A percentile compares a stretch with the other conserved stretches of the same genome.
These are phyloP conservation scores for Persicaria maculosa DNA, from an alignment of 148 eudicot genomes.

Conservation along the genomic window DNA sequence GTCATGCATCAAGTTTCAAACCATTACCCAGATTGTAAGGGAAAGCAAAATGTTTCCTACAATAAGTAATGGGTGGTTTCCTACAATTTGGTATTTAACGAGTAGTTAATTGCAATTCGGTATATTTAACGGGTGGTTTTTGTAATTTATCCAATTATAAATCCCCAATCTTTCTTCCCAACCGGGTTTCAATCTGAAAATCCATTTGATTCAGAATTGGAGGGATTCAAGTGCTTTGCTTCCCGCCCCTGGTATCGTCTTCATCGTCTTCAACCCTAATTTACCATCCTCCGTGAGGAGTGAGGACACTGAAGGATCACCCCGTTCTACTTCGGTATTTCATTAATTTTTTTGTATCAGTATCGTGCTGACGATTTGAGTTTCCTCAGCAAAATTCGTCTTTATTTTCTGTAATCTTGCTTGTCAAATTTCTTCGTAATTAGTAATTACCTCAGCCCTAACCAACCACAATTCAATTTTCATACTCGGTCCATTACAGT, in stretches of 20 bases:
- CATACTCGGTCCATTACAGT: background rate
- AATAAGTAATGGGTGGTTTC: no score
- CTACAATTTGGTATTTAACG: no score
- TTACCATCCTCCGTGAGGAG: no score
- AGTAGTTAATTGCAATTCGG: no score
- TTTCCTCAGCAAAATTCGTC: background rate
- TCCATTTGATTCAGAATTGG: background rate
- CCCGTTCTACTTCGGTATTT: background rate
- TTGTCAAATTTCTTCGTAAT: background rate
- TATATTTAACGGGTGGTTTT: no score
- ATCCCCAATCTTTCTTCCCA: no score
- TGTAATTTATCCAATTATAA: no score
- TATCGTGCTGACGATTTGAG: background rate
- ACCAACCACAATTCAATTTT: background rate
- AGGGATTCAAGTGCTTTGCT: background rate
- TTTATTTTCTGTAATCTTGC: background rate
- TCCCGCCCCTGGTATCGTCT: background rate
- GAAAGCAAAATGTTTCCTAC: no score
- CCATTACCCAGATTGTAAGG: no score
- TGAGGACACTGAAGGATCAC: background rate
- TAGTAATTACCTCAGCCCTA: background rate
- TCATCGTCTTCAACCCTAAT: background rate
- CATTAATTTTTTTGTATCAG: background rate
- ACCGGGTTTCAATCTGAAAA: background rate
- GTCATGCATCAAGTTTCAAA: no score